Evolutionary conservation across 768 basidiomycete genomes (phyloP).

Genomic region (Lactifluus rugatus): DNA sequence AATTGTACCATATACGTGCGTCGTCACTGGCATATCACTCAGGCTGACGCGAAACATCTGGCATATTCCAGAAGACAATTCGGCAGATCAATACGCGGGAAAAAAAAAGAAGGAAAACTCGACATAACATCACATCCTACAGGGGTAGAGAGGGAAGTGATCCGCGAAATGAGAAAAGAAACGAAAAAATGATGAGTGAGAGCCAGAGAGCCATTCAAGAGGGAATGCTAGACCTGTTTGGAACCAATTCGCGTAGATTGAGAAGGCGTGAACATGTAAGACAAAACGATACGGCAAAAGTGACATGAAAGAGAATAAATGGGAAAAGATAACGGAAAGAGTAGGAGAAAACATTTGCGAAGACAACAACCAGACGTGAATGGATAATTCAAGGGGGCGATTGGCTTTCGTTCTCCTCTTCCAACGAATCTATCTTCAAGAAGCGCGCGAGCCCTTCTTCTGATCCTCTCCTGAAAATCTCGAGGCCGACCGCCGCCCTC

Average conservation of each 20-base stretch:
- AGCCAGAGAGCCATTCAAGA: slow-evolving; percentile 3
- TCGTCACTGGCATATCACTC: too few species aligned
- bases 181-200: neutral
- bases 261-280: neutral
- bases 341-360: slow-evolving; percentile 4
- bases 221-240: slow-evolving; percentile 1
- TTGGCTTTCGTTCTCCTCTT: slow-evolving; percentile 34
- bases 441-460: slow-evolving; percentile 82
- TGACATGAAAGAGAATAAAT: neutral
- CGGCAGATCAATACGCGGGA: too few species aligned
- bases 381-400: slow-evolving; percentile 15
- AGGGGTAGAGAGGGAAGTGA: neutral
- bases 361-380: slow-evolving; percentile 7
- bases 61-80: too few species aligned
- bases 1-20: too few species aligned
- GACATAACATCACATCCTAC: neutral
- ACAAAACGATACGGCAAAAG: neutral
- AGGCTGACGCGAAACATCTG: too few species aligned
- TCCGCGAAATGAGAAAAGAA: neutral
- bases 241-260: neutral
- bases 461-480: slow-evolving; percentile 77
- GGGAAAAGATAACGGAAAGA: neutral
- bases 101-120: too few species aligned
- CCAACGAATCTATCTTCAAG: slow-evolving; percentile 68
- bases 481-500: slow-evolving; percentile 66